Evolutionary conservation across 1,284 basidiomycete species (phyloP).

Genomic region (Sparassis latifolia): DNA sequence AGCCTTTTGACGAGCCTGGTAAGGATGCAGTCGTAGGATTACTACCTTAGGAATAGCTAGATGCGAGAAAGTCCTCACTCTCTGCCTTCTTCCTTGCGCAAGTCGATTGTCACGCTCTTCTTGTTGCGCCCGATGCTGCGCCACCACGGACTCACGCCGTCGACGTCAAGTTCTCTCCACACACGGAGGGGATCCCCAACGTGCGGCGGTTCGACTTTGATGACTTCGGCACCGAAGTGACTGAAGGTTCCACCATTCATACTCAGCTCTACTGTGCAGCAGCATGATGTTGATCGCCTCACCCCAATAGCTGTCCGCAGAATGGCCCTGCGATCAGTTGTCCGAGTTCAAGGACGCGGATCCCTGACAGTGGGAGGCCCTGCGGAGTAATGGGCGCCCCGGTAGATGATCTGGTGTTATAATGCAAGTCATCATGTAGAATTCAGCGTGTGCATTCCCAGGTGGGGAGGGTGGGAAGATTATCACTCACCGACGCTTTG

Average conservation of each 20-base stretch:
- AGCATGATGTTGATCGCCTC: slow-evolving; percentile 9
- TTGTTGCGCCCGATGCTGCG: slow-evolving; percentile 64
- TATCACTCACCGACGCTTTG: too few species aligned
- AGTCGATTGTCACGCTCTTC: slow-evolving; percentile 63
- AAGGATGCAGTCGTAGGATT: not conserved
- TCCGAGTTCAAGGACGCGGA: slow-evolving; percentile 64
- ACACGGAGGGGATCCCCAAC: slow-evolving; percentile 62
- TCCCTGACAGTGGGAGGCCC: slow-evolving; percentile 45
- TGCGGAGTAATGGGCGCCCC: not conserved
- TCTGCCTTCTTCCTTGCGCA: slow-evolving; percentile 54
- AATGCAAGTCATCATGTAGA: not conserved
- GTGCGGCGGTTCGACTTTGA: slow-evolving; percentile 60
- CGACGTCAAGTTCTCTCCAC: slow-evolving; percentile 63
- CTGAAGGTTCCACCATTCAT: slow-evolving; percentile 25
- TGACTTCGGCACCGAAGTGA: slow-evolving; percentile 65
- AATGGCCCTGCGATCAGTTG: slow-evolving; percentile 69
- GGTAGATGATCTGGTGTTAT: not conserved
- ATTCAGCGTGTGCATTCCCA: too few species aligned
- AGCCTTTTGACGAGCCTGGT: slow-evolving; percentile 54
- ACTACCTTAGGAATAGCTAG: not conserved
- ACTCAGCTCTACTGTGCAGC: not conserved
- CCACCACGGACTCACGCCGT: slow-evolving; percentile 69
- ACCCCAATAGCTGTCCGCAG: slow-evolving; percentile 66
- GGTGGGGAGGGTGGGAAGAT: too few species aligned
- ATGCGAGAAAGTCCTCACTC: slow-evolving; percentile 33